Base-by-base conservation (phyloP, 345 rosid genomes). In the Salix purpurea region DNA sequence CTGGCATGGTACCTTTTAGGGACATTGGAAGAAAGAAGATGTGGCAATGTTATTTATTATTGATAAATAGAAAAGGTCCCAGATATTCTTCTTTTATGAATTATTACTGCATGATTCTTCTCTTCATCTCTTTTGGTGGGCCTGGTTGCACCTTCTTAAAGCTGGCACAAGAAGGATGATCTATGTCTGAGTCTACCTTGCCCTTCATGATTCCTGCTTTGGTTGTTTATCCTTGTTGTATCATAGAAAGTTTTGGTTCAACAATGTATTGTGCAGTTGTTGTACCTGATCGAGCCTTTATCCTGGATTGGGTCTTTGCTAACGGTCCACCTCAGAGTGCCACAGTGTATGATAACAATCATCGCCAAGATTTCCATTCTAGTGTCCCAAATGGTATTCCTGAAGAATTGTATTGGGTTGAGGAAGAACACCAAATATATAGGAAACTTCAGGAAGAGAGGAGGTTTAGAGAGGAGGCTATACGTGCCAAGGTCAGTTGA, bases 251-350 rank as follows among this genome's bases (percentile, higher is more conserved):
- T 19, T 46, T 44, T 40, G 32, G 69, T 74, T 76, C 65, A 42
- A 58, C 64, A 23, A 60, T 36, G n/a, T 54, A 65, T 80, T 78
- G 70, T 84, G 86, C 88, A 95, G 99, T 95, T 70, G 42, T 75
- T 76, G 94, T 93, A 76, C 97, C 96, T 6, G 82, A 77, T 11
- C 77, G 74, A 81, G 94, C 97, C 61, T 32, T 84, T 77, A 88
- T 93, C 62, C 83, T 95, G 89, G 96, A 95, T 84, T 93, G 94
- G 94, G 97, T 95, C 68, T 90, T 93, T 81, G 87, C 97, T 82
- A 93, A 95, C 86, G 99, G 99, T 80, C 97, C 87, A 36, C 92
- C 97, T 70, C 74, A 84, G 70, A 85, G 77, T 79, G 97, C 96
- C 18, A 65, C 71, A 83, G 70, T 85, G 73, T 95, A 93, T 85